Conservation (phyloP, 78 protist species). For the Cavenderia fasciculata region DNA sequence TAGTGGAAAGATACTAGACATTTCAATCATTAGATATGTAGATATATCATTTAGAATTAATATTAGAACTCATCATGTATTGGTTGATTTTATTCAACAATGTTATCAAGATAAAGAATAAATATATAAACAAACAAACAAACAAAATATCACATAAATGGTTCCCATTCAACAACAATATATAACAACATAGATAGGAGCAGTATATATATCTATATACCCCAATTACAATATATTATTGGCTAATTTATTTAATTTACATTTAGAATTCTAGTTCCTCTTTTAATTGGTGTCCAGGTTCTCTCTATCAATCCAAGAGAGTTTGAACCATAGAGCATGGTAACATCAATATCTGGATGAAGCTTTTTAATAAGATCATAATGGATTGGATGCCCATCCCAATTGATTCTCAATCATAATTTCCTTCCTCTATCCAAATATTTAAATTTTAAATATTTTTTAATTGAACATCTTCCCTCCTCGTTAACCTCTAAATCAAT, state of each 20-base stretch:
- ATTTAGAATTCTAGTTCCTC: too few relatives aligned
- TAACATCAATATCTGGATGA: slow-evolving; percentile 15
- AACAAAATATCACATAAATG: not conserved
- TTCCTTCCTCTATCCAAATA: too few relatives aligned
- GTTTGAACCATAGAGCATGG: slow-evolving; percentile 49
- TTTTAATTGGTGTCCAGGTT: slow-evolving; percentile 6
- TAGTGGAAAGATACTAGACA: not conserved
- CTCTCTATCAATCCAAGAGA: slow-evolving; percentile 48
- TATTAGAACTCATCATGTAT: not conserved
- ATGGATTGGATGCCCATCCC: slow-evolving; percentile 51
- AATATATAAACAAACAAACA: too few relatives aligned
- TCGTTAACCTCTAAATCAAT: too few relatives aligned
- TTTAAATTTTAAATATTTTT: too few relatives aligned
- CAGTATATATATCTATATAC: not conserved
- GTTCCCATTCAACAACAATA: not conserved
- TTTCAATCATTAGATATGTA: not conserved
- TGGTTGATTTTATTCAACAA: not conserved
- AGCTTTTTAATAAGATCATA: slow-evolving; percentile 1
- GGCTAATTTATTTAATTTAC: too few relatives aligned
- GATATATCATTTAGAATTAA: not conserved
- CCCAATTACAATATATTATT: too few relatives aligned
- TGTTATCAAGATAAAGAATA: not conserved
- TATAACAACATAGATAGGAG: not conserved
- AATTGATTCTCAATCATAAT: too few relatives aligned
- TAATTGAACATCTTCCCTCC: too few relatives aligned